Percentiles rank a stretch among this genome's conserved stretches.
These are phyloP conservation scores for Triadica sebifera DNA, from an alignment of 345 rosid genomes.

Conservation along the genomic window DNA sequence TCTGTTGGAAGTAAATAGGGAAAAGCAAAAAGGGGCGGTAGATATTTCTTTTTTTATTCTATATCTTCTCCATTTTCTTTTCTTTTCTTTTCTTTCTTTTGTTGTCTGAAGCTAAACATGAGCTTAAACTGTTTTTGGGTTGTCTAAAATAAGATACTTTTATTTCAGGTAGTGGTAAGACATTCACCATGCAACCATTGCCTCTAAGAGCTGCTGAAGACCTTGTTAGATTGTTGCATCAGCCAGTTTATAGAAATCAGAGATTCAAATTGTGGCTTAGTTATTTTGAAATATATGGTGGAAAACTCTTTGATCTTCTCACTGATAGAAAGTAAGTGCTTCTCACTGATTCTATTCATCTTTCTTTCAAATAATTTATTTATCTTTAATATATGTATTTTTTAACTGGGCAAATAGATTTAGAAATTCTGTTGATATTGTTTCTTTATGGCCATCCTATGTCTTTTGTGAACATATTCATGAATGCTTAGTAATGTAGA, in stretches of 20 bases:
- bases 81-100: background rate
- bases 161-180: constrained; percentile 95
- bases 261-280: constrained; percentile 93
- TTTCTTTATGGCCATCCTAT: background rate
- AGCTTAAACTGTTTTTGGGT: background rate
- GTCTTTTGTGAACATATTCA: background rate
- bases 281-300: constrained; percentile 96
- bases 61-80: background rate
- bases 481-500: background rate
- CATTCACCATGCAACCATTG: constrained; percentile 96
- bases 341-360: constrained; percentile 15
- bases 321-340: constrained; percentile 76
- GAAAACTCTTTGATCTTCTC: constrained; percentile 91
- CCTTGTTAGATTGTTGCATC: constrained; percentile 80
- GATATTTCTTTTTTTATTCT: background rate
- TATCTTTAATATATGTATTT: background rate
- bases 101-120: constrained; percentile 1
- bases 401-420: background rate
- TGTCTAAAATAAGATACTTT: background rate
- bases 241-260: constrained; percentile 80
- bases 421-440: constrained; percentile 8
- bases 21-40: background rate
- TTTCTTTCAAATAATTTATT: constrained; percentile 6
- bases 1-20: background rate
- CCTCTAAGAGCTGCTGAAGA: constrained; percentile 86